phyloP scores from a whole-genome alignment of 2,329 filamentous ascomycete species.

The Knufia fluminis region DNA sequence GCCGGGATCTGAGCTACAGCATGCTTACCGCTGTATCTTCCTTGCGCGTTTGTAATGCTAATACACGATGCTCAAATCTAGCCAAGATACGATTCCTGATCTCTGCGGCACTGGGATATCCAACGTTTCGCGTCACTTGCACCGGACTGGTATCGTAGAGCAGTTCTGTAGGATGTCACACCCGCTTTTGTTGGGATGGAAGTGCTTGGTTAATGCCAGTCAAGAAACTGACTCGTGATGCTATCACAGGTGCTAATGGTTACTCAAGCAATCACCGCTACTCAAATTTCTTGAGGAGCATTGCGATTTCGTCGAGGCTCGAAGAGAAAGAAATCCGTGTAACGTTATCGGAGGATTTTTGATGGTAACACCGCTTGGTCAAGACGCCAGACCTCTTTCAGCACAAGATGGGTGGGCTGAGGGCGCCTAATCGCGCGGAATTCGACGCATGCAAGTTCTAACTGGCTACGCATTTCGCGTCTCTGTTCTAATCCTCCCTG shows the following conservation, averaged over 20 bases:
- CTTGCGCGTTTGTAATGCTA: conserved; percentile 6
- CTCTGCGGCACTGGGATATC: neutral
- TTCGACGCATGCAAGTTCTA: neutral
- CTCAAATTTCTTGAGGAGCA: conserved; percentile 8
- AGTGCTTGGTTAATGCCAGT: neutral
- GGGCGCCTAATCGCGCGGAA: conserved; percentile 6
- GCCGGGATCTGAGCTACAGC: neutral
- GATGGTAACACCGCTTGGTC: conserved; percentile 4
- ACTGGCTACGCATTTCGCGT: conserved; percentile 9
- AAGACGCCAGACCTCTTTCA: conserved; percentile 6
- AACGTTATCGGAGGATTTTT: conserved; percentile 9
- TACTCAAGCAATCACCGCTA: conserved; percentile 7
- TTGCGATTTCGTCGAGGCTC: conserved; percentile 7
- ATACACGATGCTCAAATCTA: conserved; percentile 1
- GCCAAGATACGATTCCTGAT: conserved; percentile 2
- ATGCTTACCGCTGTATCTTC: neutral
- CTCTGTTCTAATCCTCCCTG: conserved; percentile 3
- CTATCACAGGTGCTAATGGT: neutral
- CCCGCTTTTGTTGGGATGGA: neutral
- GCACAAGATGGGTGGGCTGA: neutral
- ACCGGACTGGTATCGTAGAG: neutral
- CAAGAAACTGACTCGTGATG: neutral
- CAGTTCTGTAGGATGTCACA: neutral
- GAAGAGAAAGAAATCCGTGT: conserved; percentile 2
- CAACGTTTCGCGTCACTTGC: neutral